These are phyloP conservation scores for Ceratocystis smalleyi DNA, from an alignment of 2,329 filamentous ascomycete genomes.

Conservation along the genomic window DNA sequence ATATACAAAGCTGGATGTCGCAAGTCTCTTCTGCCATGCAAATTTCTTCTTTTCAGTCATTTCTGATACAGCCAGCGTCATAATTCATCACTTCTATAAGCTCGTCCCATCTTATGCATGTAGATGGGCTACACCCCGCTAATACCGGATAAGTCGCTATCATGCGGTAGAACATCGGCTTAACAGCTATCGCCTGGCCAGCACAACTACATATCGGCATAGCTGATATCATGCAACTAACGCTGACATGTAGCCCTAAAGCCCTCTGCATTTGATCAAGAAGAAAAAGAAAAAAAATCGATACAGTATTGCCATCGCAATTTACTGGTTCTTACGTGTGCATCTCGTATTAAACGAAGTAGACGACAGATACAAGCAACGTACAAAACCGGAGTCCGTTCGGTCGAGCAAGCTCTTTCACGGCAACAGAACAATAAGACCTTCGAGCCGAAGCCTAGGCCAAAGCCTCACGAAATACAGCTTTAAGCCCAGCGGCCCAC, in stretches of 20 bases:
- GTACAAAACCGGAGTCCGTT: too few species aligned
- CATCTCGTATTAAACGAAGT: neutral
- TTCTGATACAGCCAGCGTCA: conserved; percentile 10
- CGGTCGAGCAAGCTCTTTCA: too few species aligned
- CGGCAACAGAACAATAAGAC: too few species aligned
- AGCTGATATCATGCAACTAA: conserved; percentile 7
- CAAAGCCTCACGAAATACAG: neutral
- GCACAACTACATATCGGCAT: neutral
- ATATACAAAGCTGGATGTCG: neutral
- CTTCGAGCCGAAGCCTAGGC: neutral
- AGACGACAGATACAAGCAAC: too few species aligned
- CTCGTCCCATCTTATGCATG: conserved; percentile 3
- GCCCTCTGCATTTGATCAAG: conserved; percentile 13
- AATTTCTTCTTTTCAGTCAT: neutral
- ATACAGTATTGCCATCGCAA: conserved; percentile 9
- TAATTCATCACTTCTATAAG: conserved; percentile 10
- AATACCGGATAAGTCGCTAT: conserved; percentile 10
- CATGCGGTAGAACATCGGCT: neutral
- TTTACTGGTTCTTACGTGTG: neutral
- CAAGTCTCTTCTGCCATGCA: neutral
- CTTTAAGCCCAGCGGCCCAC: conserved; percentile 10
- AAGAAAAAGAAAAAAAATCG: neutral
- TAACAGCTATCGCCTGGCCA: neutral
- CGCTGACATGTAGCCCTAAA: conserved; percentile 12
- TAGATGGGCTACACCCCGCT: conserved; percentile 8